Percentiles rank a stretch among this genome's conserved stretches.
phyloP scores from a whole-genome alignment of 2,329 filamentous ascomycete genomes.

The Beauveria brongniartii region DNA sequence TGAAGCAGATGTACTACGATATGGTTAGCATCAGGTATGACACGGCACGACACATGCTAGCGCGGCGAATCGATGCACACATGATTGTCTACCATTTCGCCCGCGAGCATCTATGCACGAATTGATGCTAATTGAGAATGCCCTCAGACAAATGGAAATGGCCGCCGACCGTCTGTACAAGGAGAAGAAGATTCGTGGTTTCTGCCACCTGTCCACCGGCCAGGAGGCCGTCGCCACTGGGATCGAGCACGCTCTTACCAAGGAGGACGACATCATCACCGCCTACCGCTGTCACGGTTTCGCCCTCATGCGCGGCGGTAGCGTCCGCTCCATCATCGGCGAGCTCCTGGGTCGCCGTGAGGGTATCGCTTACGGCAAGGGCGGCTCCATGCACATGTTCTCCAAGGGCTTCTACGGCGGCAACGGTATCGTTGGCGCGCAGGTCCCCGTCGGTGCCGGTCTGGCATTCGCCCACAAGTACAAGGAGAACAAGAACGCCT shows the following conservation, averaged over 20 bases:
- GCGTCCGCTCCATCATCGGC: slow-evolving; percentile 87
- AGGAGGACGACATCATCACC: slow-evolving; percentile 90
- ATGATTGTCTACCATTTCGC: too few species aligned
- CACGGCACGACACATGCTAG: slow-evolving; percentile 2
- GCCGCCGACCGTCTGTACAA: slow-evolving; percentile 98
- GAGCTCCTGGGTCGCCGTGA: slow-evolving; percentile 91
- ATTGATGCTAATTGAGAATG: slow-evolving; percentile 20
- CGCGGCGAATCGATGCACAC: not conserved
- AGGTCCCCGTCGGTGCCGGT: slow-evolving; percentile 94
- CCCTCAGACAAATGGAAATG: slow-evolving; percentile 93
- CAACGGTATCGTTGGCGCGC: slow-evolving; percentile 97
- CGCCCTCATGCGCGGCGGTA: slow-evolving; percentile 89
- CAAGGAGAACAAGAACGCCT: slow-evolving; percentile 74
- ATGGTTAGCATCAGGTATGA: slow-evolving; percentile 90
- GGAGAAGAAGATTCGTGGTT: slow-evolving; percentile 99
- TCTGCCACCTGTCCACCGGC: slow-evolving; percentile 96
- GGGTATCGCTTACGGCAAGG: slow-evolving; percentile 97
- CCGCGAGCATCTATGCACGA: not conserved
- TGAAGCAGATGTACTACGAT: slow-evolving; percentile 98
- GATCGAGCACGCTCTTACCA: slow-evolving; percentile 92
- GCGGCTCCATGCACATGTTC: slow-evolving; percentile 99
- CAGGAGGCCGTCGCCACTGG: slow-evolving; percentile 96
- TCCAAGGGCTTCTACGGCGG: slow-evolving; percentile 95
- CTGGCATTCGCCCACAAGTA: slow-evolving; percentile 97
- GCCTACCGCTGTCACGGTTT: slow-evolving; percentile 99